Base-by-base conservation (phyloP, 305 asterid species). In the Fraxinus baroniana region DNA sequence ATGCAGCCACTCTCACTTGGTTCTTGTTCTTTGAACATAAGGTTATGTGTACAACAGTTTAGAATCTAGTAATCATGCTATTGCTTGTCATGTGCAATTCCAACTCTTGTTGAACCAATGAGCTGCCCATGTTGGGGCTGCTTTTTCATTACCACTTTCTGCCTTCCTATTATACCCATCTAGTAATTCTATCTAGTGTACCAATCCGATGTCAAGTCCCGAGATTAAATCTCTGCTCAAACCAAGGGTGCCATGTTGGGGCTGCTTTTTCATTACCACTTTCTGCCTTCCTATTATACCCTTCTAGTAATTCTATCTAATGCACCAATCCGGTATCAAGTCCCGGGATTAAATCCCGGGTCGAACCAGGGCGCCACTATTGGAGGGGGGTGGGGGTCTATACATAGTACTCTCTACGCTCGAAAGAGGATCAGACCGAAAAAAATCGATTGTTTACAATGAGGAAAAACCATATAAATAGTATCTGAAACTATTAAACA, bases 11-110 rank as follows among this genome's bases (percentile, higher is more conserved):
- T 15, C 75, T 68, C 20, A 8, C 33, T 22, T 22, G 17, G 33
- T 24, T 4, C 60, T 52, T 74, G 55, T 64, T 37, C 70, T 64
- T 78, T 55, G 8, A 17, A 55, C 20, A 41, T 39, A 10, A 12
- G 52, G 52, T 44, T 44, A 44, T 12, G 60, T 49, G 7, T 49
- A 17, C 60, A 15, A 52, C 62, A 52, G 62, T 52, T 52, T 30
- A 64, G 30, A 78, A 84, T 83, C 88, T 83, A 80, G 87, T 89
- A 92, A 91, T 86, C 89, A 78, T 73, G 80, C 88, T 82, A 70
- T 74, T 60, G 78, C 85, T 82, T 86, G 79, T 82, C 92, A 90
- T 81, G 93, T 90, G 94, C 86, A 46, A 12, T 62, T 86, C 94
- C 91, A 88, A 88, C 76, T 80, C 84, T 57, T 68, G 60, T 18